These are phyloP conservation scores for Mercurialis annua DNA, from an alignment of 345 rosid genomes.

Conservation along the genomic window DNA sequence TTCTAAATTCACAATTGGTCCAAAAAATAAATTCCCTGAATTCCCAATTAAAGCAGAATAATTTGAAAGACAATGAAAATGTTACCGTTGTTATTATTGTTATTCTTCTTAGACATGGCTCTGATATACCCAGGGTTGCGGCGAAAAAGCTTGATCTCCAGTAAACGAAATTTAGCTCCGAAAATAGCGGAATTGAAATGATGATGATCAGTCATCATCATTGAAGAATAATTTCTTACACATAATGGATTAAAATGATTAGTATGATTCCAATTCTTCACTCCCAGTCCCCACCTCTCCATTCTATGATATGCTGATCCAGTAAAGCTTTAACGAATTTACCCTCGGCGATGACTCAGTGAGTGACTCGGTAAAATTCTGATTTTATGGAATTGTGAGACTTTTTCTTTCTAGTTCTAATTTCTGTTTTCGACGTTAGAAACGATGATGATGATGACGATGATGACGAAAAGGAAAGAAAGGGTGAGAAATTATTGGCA, in stretches of 20 bases:
- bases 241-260: slow-evolving; percentile 27
- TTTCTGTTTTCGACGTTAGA: not conserved
- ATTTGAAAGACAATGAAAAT: not conserved
- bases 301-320: too few species aligned
- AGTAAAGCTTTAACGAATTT: too few species aligned
- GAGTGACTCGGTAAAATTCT: not conserved
- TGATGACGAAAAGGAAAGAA: not conserved
- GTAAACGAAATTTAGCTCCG: slow-evolving; percentile 23
- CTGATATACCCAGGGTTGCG: slow-evolving; percentile 30
- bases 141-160: slow-evolving; percentile 44
- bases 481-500: not conserved
- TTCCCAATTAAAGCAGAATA: not conserved
- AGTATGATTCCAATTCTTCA: slow-evolving; percentile 36
- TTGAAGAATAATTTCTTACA: slow-evolving; percentile 19
- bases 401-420: not conserved
- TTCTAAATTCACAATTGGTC: not conserved
- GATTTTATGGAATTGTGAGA: not conserved
- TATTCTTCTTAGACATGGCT: slow-evolving; percentile 65
- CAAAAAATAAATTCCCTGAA: not conserved
- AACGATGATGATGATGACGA: too few species aligned
- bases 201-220: slow-evolving; percentile 13
- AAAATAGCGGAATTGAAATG: slow-evolving; percentile 23
- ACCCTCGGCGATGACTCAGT: slow-evolving; percentile 7
- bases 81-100: slow-evolving; percentile 6
- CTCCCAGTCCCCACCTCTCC: slow-evolving; percentile 45